These are phyloP conservation scores for Casuarina cunninghamiana DNA, from an alignment of 306 rosid species.

Conservation along the genomic window DNA sequence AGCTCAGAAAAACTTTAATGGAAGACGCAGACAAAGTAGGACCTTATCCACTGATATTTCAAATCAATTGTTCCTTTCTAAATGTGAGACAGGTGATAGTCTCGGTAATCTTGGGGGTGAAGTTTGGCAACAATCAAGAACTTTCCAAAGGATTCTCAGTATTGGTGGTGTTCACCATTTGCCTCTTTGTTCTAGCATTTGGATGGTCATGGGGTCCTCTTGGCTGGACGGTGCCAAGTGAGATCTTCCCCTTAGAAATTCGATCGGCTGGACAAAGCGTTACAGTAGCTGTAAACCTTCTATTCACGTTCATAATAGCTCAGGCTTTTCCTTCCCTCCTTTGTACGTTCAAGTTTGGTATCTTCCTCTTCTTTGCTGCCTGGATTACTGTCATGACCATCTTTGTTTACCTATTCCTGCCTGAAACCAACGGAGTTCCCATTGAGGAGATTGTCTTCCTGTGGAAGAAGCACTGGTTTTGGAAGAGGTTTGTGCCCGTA, in stretches of 20 bases:
- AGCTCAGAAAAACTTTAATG: not conserved
- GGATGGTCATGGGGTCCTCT: constrained; percentile 86
- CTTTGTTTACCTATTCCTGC: constrained; percentile 54
- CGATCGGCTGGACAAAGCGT: constrained; percentile 75
- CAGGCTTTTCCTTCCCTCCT: constrained; percentile 61
- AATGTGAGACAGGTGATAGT: constrained; percentile 59
- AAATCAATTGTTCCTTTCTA: not conserved
- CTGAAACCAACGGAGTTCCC: constrained; percentile 74
- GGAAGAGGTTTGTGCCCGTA: constrained; percentile 53
- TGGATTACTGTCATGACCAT: constrained; percentile 68
- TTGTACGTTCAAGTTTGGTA: constrained; percentile 49
- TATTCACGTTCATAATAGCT: constrained; percentile 60
- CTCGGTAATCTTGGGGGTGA: constrained; percentile 61
- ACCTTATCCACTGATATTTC: not conserved
- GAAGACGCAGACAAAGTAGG: not conserved
- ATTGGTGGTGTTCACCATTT: constrained; percentile 64
- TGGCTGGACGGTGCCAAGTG: constrained; percentile 78
- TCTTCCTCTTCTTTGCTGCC: constrained; percentile 69
- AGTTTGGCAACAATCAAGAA: constrained; percentile 57
- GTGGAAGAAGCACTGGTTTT: constrained; percentile 70
- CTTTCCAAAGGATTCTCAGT: constrained; percentile 57
- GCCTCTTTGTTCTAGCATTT: constrained; percentile 82
- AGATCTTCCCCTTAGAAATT: constrained; percentile 61
- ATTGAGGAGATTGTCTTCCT: constrained; percentile 57
- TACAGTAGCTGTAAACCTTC: constrained; percentile 65